Base-by-base conservation (phyloP, 352 stramenopile genomes). In the Globisporangium apiculatum region DNA sequence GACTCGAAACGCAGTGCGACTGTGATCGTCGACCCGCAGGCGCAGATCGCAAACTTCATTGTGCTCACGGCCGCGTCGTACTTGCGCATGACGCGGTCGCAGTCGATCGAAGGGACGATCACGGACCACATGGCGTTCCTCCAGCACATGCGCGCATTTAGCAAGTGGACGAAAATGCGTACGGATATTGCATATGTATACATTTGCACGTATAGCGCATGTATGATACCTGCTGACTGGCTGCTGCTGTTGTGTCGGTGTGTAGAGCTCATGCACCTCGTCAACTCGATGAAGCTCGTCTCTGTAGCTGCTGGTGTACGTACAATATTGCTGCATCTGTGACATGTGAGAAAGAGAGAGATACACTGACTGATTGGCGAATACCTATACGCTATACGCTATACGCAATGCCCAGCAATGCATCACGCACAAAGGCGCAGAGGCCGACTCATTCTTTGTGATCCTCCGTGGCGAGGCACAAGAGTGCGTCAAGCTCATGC, bases 151-250 rank as follows among this genome's bases (percentile, higher is more conserved):
- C 65, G 85, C 46, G 67, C 91, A 56, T 94, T 94, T 66, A 71
- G 73, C 40, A 77, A 76, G 62, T 94, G 81, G 83, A 78, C 70
- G 35, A 94, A 94, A 55, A 94, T 91, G 83, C 79, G 81, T 94
- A 72, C 61, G 76, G 67, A n/a, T 11, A 4, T 17, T 51, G 24
- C 24, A 31, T 31, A 31, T 31, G 24, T 3, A 31, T 31, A 3
- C 24, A 31, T 31, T 31, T 31, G 24, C 24, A 31, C 24, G 24
- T 31, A 31, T 31, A 31, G 2, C 24, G 24, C 24, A 31, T 31
- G 24, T 3, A 31, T 31, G 24, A 31, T 31, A 31, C 0, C 18
- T 24, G 18, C 18, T 24, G 18, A 31, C 24, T 31, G 24, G 2
- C 24, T 31, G 24, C 24, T 31, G 24, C 24, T 31, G 24, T 3